Evolutionary conservation across 2,329 filamentous ascomycete species (phyloP), one percentile per base, ranked within the genome.

Genomic region (Fonsecaea pugnacius): DNA sequence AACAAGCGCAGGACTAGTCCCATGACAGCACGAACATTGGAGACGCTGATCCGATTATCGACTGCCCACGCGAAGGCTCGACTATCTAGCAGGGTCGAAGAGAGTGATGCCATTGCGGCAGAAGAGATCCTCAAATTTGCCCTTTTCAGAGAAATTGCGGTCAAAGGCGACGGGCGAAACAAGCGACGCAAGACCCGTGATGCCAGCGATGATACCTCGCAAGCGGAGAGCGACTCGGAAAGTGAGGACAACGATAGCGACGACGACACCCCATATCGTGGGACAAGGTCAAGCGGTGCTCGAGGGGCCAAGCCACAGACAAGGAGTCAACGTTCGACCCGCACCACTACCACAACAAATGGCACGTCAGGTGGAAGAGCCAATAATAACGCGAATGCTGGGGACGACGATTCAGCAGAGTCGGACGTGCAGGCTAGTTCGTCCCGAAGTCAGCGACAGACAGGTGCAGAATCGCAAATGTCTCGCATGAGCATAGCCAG

Each of bases 1-100:
- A 97, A 96, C 74, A 91, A 96, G 77, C 88, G 95, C 71, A 89
- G 92, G 71, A 99, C 95, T 0, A 94, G 91, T 48, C 95, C 95
- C 4, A 91, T 99, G 83, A 99, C 95, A 9, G 94, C 96, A 6
- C 91, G 95, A 88, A 98, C 94, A 1, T 83, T 99, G 16, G 95
- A 99, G 78, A 99, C 95, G 0, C 84, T 99, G n/a, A 98, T 99
- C 75, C 95, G 95, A 87, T 84, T 99, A 18, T 91, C 95, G 4
- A 98, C 94, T 0, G 95, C 95, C 1, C 95, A 99, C 72, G 95
- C 95, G 66, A 99, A 98, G 78, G 87, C 93, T 6, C 87, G 95
- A 33, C 83, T 99, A 6, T 96, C 92, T 0, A 92, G 87, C 73
- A 84, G 91, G 46, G 92, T 99, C 2, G 93, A 98, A 69, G 90